A percentile compares a stretch with the other conserved stretches of the same genome.
These are phyloP conservation scores for Singerocomus inundabilis DNA, from an alignment of 1,284 basidiomycete species.

Conservation along the genomic window DNA sequence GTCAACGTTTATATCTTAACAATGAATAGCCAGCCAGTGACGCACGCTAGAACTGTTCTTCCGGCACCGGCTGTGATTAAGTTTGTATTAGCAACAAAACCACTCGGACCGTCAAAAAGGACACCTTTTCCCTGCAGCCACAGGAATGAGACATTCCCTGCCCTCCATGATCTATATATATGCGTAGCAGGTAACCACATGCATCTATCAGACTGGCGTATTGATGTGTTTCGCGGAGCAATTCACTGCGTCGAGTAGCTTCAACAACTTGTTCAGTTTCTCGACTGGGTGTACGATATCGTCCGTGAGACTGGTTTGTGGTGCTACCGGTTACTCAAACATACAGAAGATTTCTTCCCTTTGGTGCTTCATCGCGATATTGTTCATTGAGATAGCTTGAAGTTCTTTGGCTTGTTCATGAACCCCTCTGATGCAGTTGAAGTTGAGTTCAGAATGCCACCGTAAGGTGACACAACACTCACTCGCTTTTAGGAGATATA, in stretches of 20 bases:
- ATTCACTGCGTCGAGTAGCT: not conserved
- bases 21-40: too few species aligned
- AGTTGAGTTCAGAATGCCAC: too few species aligned
- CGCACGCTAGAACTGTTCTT: conserved; percentile 12
- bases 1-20: not conserved
- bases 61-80: conserved; percentile 10
- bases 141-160: not conserved
- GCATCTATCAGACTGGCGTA: conserved; percentile 13
- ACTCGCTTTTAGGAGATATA: not conserved
- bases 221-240: conserved; percentile 5
- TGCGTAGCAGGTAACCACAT: conserved; percentile 5
- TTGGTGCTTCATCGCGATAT: not conserved
- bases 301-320: not conserved
- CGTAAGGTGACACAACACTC: too few species aligned
- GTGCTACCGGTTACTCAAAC: not conserved
- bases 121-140: conserved; percentile 15
- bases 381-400: too few species aligned
- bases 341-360: conserved; percentile 2
- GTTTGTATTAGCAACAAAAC: not conserved
- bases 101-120: rapidly evolving
- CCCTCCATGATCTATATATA: conserved; percentile 14
- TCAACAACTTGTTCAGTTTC: conserved; percentile 8
- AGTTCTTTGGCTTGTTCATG: too few species aligned
- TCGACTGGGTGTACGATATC: not conserved
- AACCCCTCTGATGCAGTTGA: too few species aligned